These are phyloP conservation scores for Fraxinus platypoda DNA, from an alignment of 305 asterid genomes.

Conservation along the genomic window DNA sequence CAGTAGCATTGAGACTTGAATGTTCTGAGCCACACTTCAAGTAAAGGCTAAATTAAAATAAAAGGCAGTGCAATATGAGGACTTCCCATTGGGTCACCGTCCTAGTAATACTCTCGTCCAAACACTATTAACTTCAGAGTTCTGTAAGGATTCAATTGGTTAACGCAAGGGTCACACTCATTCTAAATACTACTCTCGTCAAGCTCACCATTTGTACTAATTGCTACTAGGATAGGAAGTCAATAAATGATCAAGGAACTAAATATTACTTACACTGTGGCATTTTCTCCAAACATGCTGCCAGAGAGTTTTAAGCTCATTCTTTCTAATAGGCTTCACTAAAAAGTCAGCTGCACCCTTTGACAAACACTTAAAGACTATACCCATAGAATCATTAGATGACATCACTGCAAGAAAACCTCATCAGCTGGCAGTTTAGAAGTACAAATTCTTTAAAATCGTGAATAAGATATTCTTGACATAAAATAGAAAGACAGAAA, in stretches of 20 bases:
- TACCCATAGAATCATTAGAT: constrained; percentile 81
- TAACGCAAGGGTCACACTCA: neutral
- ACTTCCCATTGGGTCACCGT: neutral
- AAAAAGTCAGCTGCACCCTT: constrained; percentile 90
- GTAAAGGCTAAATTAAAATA: neutral
- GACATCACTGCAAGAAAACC: constrained; percentile 84
- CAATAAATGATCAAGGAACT: neutral
- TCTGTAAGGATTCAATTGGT: neutral
- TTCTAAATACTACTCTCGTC: neutral
- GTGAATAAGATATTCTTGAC: neutral
- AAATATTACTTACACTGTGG: constrained; percentile 59
- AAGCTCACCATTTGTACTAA: neutral
- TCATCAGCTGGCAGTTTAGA: constrained; percentile 21
- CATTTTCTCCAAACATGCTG: constrained; percentile 95
- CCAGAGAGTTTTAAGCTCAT: constrained; percentile 90
- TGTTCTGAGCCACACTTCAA: neutral
- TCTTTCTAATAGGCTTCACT: constrained; percentile 87
- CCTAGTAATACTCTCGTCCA: neutral
- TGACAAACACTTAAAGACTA: constrained; percentile 84
- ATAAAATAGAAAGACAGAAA: neutral
- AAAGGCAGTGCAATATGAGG: neutral
- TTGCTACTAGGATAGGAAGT: constrained; percentile 2
- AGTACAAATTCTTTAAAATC: neutral
- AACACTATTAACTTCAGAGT: neutral
- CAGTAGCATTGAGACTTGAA: neutral